Percentiles rank a stretch among this genome's conserved stretches.
phyloP scores from a whole-genome alignment of 352 stramenopile species.

The Saprolegnia diclina region DNA sequence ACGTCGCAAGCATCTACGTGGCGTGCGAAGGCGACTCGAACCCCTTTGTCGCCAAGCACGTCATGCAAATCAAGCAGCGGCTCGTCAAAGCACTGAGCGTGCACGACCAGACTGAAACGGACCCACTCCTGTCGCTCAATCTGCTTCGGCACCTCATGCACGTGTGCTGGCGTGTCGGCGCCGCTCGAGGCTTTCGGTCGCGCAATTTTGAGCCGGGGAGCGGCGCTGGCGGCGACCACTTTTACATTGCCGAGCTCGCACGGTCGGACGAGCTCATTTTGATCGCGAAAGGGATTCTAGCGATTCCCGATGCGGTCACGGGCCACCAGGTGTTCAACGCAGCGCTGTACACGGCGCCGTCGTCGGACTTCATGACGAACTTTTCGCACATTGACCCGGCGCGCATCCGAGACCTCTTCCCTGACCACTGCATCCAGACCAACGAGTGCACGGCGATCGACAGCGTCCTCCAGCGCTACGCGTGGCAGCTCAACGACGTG shows the following conservation, averaged over 20 bases:
- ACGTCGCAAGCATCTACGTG: constrained; percentile 3
- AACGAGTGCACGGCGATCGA: constrained; percentile 8
- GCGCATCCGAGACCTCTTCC: constrained; percentile 14
- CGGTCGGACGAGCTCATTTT: constrained; percentile 21
- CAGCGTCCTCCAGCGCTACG: constrained; percentile 12
- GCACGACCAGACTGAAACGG: not conserved
- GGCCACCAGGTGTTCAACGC: constrained; percentile 11
- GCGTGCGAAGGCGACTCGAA: constrained; percentile 18
- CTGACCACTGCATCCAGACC: not conserved
- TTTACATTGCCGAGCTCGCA: constrained; percentile 10
- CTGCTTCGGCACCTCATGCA: constrained; percentile 2
- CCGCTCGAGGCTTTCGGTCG: not conserved
- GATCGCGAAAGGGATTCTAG: constrained; percentile 23
- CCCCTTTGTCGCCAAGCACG: constrained; percentile 13
- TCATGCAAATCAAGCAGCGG: constrained; percentile 7
- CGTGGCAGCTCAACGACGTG: constrained; percentile 18
- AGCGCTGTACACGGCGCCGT: not conserved
- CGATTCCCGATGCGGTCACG: not conserved
- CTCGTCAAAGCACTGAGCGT: not conserved
- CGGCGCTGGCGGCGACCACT: not conserved
- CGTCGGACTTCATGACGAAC: not conserved
- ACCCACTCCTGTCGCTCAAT: not conserved
- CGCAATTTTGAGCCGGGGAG: not conserved
- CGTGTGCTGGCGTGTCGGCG: constrained; percentile 2
- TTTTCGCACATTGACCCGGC: not conserved